Evolutionary conservation across 768 basidiomycete species (phyloP).

Genomic region (Leccinum boreale): DNA sequence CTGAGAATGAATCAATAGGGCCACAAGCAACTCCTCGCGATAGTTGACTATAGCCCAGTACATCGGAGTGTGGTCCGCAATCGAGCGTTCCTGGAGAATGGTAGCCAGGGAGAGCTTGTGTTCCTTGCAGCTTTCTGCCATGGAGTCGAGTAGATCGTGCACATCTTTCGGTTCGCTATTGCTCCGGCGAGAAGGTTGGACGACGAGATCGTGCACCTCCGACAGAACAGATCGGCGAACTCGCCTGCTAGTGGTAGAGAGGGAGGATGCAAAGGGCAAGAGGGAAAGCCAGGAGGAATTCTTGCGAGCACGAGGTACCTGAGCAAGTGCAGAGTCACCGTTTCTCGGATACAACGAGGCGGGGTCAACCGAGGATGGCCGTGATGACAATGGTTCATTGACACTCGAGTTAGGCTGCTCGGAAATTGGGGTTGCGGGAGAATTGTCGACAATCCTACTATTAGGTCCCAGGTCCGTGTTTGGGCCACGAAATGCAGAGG

Average conservation of each 20-base stretch:
- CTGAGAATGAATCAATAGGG: constrained; percentile 49
- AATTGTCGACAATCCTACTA: too few species aligned
- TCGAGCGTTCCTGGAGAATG: constrained; percentile 24
- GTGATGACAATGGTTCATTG: neutral
- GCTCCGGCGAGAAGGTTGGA: constrained; percentile 1
- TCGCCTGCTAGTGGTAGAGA: constrained; percentile 35
- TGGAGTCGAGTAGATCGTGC: constrained; percentile 50
- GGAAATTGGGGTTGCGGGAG: too few species aligned
- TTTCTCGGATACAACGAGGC: neutral
- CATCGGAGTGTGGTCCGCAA: constrained; percentile 27
- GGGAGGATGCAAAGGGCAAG: constrained; percentile 25
- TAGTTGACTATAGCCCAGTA: constrained; percentile 37
- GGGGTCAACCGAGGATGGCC: neutral
- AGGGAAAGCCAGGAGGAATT: constrained; percentile 30
- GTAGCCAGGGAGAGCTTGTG: constrained; percentile 41
- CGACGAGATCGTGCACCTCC: constrained; percentile 51
- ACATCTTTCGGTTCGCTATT: constrained; percentile 14
- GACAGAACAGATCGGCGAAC: constrained; percentile 49
- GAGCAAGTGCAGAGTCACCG: neutral
- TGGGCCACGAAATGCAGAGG: neutral
- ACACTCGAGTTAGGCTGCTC: neutral
- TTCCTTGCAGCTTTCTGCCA: constrained; percentile 53
- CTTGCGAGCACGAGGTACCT: constrained; percentile 2
- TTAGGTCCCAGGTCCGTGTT: neutral
- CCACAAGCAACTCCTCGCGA: constrained; percentile 39